Evolutionary conservation across 1,284 basidiomycete species (phyloP).

Genomic region (Pyrrhoderma noxium): DNA sequence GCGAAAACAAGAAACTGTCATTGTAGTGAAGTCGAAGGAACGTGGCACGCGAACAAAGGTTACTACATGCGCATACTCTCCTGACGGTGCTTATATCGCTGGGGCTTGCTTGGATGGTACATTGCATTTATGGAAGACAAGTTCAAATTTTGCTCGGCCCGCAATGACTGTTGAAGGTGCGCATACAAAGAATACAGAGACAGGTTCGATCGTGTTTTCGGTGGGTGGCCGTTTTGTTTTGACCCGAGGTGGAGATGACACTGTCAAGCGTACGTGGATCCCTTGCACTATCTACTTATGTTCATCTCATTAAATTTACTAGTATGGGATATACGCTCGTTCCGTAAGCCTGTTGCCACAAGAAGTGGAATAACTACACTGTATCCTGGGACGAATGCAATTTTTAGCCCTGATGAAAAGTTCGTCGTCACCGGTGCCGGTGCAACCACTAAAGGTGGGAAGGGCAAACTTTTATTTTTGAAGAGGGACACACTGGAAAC

Average conservation of each 20-base stretch:
- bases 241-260: conserved; percentile 88
- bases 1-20: conserved; percentile 87
- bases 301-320: conserved; percentile 18
- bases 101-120: conserved; percentile 88
- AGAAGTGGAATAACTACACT: conserved; percentile 60
- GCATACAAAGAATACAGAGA: conserved; percentile 77
- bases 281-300: background rate
- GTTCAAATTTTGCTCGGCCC: conserved; percentile 86
- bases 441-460: conserved; percentile 53
- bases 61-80: conserved; percentile 78
- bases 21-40: conserved; percentile 95
- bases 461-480: conserved; percentile 72
- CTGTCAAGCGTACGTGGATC: conserved; percentile 76
- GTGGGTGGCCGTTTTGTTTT: conserved; percentile 76
- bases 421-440: conserved; percentile 79
- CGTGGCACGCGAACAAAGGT: conserved; percentile 93
- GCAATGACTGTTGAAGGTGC: conserved; percentile 81
- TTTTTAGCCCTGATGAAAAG: conserved; percentile 89
- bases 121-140: conserved; percentile 90
- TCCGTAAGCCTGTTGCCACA: conserved; percentile 81
- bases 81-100: conserved; percentile 79
- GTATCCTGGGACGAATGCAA: conserved; percentile 87
- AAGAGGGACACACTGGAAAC: conserved; percentile 60
- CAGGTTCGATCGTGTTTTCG: conserved; percentile 78
- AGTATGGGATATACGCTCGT: conserved; percentile 92